Base-by-base conservation (phyloP, 2,329 filamentous ascomycete species). In the Elsinoe batatas region DNA sequence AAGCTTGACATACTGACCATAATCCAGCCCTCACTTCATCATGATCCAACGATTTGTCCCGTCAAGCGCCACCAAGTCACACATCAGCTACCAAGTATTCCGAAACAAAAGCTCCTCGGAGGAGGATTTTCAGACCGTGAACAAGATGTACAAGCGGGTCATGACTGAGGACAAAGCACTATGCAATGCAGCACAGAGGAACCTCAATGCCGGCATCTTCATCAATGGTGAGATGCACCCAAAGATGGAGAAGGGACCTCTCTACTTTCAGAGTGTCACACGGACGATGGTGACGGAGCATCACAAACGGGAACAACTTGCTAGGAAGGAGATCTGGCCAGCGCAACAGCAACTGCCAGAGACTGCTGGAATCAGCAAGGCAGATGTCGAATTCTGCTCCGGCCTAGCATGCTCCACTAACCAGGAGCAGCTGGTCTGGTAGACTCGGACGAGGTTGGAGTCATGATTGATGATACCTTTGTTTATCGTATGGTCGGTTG, bases 101-200 rank as follows among this genome's bases (percentile, higher is more conserved):
- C 74, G 79, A 58, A 79, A 84, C 73, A 81, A 79, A 64, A 69
- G 78, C 64, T 76, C 80, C 3, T 74, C 72, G 15, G 77, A 83
- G 13, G 76, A 77, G 22, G 76, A 82, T 58, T 84, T 84, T 64
- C 67, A 73, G 13, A 67, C 72, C 54, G 80, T 84, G 66, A 76
- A 74, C 65, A 68, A 78, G 44, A 79, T 83, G 62, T 84, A 83
- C 71, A 80, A 80, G 67, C 77, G 78, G 37, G 76, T 85, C 66
- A 79, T 84, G 77, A 73, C 74, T 1, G 82, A 85, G 66, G 82
- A 85, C 70, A 84, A 84, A 63, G 72, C 76, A 8, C 76, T 85
- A 20, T 84, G 81, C 69, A 71, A 75, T 61, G 74, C 74, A 10
- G 76, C 79, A 1, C 81, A 84, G 64, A 74, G 72, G 65, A 84